A percentile compares a stretch with the other conserved stretches of the same genome.
Evolutionary conservation across 2,329 filamentous ascomycete species (phyloP).

Genomic region (Alternaria brassicae): DNA sequence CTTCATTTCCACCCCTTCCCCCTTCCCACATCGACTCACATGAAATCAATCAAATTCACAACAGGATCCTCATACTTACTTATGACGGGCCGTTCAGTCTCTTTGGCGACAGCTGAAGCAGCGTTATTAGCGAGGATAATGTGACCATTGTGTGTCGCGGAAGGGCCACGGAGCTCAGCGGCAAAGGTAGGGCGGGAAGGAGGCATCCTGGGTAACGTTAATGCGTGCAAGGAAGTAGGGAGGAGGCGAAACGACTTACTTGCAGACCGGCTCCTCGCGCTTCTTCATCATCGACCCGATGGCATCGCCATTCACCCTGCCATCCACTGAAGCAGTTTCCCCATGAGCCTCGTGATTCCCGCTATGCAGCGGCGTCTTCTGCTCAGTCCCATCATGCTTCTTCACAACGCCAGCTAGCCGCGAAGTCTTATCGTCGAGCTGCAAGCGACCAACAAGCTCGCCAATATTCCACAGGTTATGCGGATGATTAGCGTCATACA

Average conservation of each 20-base stretch:
- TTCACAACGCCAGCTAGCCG: too few relatives aligned
- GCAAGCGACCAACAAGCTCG: slow-evolving; percentile 8
- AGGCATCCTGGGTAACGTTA: background rate
- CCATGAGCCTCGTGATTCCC: too few relatives aligned
- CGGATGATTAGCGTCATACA: slow-evolving; percentile 27
- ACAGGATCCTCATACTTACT: slow-evolving; percentile 4
- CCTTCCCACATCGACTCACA: background rate
- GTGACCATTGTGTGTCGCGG: slow-evolving; percentile 16
- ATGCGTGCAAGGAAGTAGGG: too few relatives aligned
- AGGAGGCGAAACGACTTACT: slow-evolving; percentile 3
- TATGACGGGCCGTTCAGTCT: background rate
- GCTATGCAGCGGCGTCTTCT: too few relatives aligned
- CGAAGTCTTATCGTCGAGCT: background rate
- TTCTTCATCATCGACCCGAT: background rate
- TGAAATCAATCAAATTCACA: background rate
- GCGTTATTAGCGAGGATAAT: slow-evolving; percentile 18
- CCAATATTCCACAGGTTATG: slow-evolving; percentile 27
- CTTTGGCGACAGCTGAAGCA: background rate
- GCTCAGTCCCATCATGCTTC: too few relatives aligned
- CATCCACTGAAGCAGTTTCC: too few relatives aligned
- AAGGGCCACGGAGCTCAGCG: slow-evolving; percentile 13
- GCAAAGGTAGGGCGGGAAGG: slow-evolving; percentile 14
- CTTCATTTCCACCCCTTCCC: background rate
- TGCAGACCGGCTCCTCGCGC: slow-evolving; percentile 6
- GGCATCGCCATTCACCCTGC: background rate